Evolutionary conservation across 768 basidiomycete species (phyloP).

Genomic region (Crepidotus variabilis): DNA sequence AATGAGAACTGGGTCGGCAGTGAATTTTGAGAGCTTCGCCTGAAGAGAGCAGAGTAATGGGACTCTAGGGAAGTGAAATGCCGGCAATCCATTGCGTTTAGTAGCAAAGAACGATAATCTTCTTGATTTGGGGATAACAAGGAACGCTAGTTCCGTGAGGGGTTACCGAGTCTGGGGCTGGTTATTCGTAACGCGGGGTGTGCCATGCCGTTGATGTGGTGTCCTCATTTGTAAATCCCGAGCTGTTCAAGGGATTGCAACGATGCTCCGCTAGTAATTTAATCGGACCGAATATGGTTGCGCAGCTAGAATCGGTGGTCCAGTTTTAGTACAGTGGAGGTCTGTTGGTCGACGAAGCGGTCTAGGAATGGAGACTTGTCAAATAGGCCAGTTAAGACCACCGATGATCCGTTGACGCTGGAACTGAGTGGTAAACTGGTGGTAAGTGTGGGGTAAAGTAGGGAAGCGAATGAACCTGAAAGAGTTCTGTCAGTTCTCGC

Average conservation of each 20-base stretch:
- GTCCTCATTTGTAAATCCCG: neutral
- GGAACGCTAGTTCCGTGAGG: neutral
- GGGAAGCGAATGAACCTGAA: neutral
- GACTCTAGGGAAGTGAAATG: neutral
- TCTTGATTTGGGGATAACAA: neutral
- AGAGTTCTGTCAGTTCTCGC: neutral
- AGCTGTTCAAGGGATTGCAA: neutral
- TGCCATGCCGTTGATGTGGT: neutral
- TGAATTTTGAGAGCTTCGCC: too few species aligned
- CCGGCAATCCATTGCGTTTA: too few species aligned
- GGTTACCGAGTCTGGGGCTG: neutral
- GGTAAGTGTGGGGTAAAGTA: neutral
- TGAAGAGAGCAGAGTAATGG: neutral
- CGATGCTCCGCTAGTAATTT: neutral
- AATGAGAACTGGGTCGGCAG: too few species aligned
- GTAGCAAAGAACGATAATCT: too few species aligned
- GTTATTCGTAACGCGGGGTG: neutral
- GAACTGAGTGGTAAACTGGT: neutral
- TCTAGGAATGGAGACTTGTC: neutral
- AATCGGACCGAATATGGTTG: neutral
- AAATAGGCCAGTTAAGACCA: neutral
- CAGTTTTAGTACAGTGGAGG: neutral
- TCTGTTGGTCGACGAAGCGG: neutral
- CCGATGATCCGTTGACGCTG: neutral
- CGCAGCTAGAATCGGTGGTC: neutral